Base-by-base conservation (phyloP, 495 filamentous ascomycete genomes). In the Hyaloscypha bicolor region DNA sequence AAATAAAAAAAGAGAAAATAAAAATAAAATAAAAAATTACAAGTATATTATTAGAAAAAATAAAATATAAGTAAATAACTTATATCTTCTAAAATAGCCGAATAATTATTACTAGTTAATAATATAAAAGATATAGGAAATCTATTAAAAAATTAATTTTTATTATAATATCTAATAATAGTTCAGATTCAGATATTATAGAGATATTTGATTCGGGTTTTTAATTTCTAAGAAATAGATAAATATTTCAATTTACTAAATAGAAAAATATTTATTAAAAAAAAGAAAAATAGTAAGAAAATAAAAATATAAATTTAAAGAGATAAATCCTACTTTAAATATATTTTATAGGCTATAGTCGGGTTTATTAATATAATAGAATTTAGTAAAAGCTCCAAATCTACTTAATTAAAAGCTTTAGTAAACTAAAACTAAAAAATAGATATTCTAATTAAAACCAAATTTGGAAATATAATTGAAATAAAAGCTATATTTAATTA, bases 181-280 rank as follows among this genome's bases (percentile, higher is more conserved):
- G 55, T 58, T 5, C 9, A 58, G 55, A 58, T 58, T 22, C 22
- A 58, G 30, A 5, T 30, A 6, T 58, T 29, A 16, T 58, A 58
- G 19, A 5, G 4, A 32, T 33, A 58, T 5, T 29, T 30, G 30
- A 19, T 32, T 5, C 22, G n/a, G 30, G 22, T 16, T 33, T 6
- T 58, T 58, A 29, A 22, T 29, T 5, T 16, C 8, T 8, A 58
- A 58, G 55, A 29, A 32, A 33, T 22, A 19, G 55, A 58, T 30
- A 29, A 30, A 29, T 58, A 58, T 58, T 58, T 58, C 22, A 58
- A 19, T 16, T 58, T 58, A 29, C 22, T 16, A 19, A 33, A 58
- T 58, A 58, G 9, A 4, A 58, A 58, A 32, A 6, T 58, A 58
- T 29, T 58, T 58, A 29, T 22, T 58, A 29, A 58, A 32, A 58